Evolutionary conservation across 257 asterid genomes (phyloP).

Genomic region (Solanum corneliomulleri): DNA sequence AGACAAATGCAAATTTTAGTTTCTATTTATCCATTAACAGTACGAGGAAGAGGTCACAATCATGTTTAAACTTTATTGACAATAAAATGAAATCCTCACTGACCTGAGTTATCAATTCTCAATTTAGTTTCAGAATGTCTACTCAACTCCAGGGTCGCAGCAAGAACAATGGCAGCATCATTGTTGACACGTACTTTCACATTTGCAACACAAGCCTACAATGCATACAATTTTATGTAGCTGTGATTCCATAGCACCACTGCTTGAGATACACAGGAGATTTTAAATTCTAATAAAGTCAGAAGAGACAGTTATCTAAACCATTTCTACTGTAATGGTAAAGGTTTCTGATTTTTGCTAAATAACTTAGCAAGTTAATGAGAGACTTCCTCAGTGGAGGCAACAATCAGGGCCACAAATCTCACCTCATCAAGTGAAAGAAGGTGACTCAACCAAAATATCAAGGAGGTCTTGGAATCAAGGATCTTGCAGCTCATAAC

Average conservation of each 20-base stretch:
- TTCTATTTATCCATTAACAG: not conserved
- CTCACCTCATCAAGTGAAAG: not conserved
- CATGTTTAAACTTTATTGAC: not conserved
- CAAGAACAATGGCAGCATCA: conserved; percentile 62
- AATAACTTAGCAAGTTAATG: not conserved
- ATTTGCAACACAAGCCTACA: conserved; percentile 60
- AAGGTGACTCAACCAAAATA: not conserved
- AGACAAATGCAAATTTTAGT: not conserved
- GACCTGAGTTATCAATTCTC: conserved; percentile 57
- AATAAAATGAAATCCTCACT: not conserved
- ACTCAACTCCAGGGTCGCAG: conserved; percentile 54
- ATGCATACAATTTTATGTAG: not conserved
- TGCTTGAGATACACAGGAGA: not conserved
- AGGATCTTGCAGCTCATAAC: not conserved
- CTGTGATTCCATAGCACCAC: not conserved
- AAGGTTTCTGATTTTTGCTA: not conserved
- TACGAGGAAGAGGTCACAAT: not conserved
- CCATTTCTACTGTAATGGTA: not conserved
- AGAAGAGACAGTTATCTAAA: not conserved
- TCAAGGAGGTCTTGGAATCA: not conserved
- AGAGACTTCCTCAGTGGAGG: not conserved
- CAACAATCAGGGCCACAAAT: not conserved
- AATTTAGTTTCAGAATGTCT: conserved; percentile 29
- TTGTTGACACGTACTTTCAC: conserved; percentile 36
- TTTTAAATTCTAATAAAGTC: not conserved